These are phyloP conservation scores for Coleophoma eucalyptorum DNA, from an alignment of 2,329 filamentous ascomycete genomes.

Conservation along the genomic window DNA sequence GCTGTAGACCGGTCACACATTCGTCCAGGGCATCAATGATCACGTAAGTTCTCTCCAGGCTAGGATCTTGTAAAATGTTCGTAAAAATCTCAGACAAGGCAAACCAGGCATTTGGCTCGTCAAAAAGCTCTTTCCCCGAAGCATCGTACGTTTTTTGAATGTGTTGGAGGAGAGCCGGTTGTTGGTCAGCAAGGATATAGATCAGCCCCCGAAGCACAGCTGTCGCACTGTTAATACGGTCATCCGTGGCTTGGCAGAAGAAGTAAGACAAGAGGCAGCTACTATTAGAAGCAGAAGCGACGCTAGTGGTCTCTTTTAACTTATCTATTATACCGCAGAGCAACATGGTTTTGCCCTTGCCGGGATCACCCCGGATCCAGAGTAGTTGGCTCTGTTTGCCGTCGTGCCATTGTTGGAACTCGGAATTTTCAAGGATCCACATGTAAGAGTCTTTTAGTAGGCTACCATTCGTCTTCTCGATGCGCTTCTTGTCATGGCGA, in stretches of 20 bases:
- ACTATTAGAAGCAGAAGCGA: too few species aligned
- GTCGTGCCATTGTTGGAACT: too few species aligned
- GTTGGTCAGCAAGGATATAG: conserved; percentile 30
- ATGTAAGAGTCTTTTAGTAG: too few species aligned
- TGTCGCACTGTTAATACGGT: conserved; percentile 30
- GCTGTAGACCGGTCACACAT: conserved; percentile 23
- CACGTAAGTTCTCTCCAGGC: conserved; percentile 25
- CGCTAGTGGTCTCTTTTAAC: too few species aligned
- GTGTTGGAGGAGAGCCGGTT: conserved; percentile 29
- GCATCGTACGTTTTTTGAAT: conserved; percentile 29
- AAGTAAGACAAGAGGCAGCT: conserved; percentile 19
- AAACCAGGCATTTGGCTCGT: conserved; percentile 32
- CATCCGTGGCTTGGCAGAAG: conserved; percentile 38
- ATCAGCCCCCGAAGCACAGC: conserved; percentile 39
- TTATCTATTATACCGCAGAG: too few species aligned
- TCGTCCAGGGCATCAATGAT: conserved; percentile 46
- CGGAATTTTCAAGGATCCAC: too few species aligned
- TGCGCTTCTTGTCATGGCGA: conserved; percentile 29
- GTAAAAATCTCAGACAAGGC: conserved; percentile 33
- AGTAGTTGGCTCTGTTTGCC: too few species aligned
- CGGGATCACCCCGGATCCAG: conserved; percentile 30
- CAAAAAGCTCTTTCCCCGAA: conserved; percentile 32
- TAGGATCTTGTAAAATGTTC: conserved; percentile 33
- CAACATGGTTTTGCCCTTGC: too few species aligned
- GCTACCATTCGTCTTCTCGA: conserved; percentile 17